Evolutionary conservation across 257 asterid species (phyloP).

Genomic region (Nicotiana attenuata): DNA sequence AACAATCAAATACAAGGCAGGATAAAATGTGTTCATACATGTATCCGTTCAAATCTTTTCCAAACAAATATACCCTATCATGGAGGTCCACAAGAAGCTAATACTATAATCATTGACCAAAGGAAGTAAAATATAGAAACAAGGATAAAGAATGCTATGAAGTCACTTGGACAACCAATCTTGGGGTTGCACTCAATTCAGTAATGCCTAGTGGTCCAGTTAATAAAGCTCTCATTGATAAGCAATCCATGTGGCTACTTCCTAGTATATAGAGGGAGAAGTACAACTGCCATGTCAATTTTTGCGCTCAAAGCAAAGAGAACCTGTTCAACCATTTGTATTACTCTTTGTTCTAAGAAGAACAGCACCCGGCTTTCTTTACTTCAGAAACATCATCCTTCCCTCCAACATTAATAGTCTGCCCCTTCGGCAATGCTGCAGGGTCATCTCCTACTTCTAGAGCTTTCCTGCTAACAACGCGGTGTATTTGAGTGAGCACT

Average conservation of each 20-base stretch:
- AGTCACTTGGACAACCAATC: background rate
- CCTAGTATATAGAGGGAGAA: background rate
- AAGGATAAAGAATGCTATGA: background rate
- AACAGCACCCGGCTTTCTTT: conserved; percentile 18
- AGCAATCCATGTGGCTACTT: background rate
- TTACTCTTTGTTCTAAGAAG: conserved; percentile 4
- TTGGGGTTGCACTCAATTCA: background rate
- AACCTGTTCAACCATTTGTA: background rate
- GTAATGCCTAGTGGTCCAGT: background rate
- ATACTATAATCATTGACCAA: background rate
- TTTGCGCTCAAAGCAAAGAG: conserved; percentile 1
- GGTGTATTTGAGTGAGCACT: conserved; percentile 14
- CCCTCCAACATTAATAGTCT: conserved; percentile 8
- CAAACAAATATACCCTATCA: background rate
- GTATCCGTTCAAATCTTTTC: background rate
- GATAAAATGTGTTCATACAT: background rate
- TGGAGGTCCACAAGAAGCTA: conserved; percentile 6
- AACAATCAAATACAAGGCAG: background rate
- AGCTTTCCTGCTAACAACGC: conserved; percentile 12
- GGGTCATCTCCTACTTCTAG: conserved; percentile 15
- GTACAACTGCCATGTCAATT: background rate
- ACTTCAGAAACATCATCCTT: conserved; percentile 11
- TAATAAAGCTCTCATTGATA: background rate
- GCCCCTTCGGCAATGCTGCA: conserved; percentile 10
- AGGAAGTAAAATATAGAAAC: background rate